Evolutionary conservation across 768 basidiomycete species (phyloP), one percentile per base, ranked within the genome.

Genomic region (Piloderma croceum): DNA sequence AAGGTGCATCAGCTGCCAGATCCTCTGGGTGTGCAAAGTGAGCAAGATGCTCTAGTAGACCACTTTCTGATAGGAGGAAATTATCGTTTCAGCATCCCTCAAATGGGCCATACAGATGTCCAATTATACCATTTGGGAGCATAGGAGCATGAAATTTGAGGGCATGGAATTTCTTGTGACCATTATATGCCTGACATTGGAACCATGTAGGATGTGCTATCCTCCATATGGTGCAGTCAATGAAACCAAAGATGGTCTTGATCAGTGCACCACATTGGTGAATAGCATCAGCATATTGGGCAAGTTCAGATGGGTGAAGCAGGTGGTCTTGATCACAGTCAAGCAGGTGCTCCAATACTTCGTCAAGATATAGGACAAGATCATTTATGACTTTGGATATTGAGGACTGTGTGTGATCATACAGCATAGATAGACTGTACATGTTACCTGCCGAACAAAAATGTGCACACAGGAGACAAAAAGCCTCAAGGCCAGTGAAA

Each of bases 131-230:
- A 31, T 57, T 48, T 13, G 55, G 55, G 17, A 49, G 34, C 32
- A 34, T 48, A 29, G 54, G 15, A 4, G 43, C 48, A 17, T 56
- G 54, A 29, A 36, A 56, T 34, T 58, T 56, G 6, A 49, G 19
- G 2, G 55, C 41, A 36, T 58, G 56, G 22, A 33, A n/a, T 38
- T 49, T 49, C n/a, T 56, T 58, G 37, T 51, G 44, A 2, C 55
- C 54, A 29, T 53, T 58, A 31, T 56, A 58, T 0, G 43, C 49
- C 29, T 43, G 29, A 2, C 48, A 36, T 21, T 53, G 49, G 10
- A 24, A 43, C 19, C 24, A n/a, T 7, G 36, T 25, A 3, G 56
- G 56, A 2, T 43, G 52, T n/a, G 44, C 43, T 13, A 51, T 50
- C 2, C 23, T 4, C 3, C 49, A 48, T 27, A 58, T 51, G 21